Evolutionary conservation across 495 filamentous ascomycete genomes (phyloP).

Genomic region (Letharia columbiana): DNA sequence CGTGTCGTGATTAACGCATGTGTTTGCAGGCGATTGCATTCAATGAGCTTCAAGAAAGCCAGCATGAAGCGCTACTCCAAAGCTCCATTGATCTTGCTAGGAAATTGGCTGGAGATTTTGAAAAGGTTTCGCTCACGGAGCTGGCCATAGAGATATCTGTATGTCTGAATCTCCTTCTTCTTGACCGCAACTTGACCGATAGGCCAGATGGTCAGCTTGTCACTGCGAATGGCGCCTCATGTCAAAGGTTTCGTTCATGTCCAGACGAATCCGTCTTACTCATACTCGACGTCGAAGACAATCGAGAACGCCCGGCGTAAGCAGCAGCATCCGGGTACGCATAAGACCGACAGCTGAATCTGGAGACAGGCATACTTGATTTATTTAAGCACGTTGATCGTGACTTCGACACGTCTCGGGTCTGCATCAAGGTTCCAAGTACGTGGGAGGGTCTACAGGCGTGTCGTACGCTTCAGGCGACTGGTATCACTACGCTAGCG

Average conservation of each 20-base stretch:
- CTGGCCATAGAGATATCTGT: conserved; percentile 3
- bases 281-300: neutral
- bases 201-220: neutral
- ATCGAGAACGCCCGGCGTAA: conserved; percentile 1
- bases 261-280: neutral
- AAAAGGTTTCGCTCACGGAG: neutral
- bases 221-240: neutral
- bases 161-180: neutral
- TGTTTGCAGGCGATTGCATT: neutral
- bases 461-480: neutral
- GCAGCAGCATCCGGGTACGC: too few species aligned
- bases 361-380: neutral
- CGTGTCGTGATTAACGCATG: neutral
- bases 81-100: neutral
- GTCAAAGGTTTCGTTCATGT: conserved; percentile 1
- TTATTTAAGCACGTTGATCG: neutral
- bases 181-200: neutral
- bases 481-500: neutral
- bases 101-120: neutral
- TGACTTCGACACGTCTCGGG: neutral
- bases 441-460: conserved; percentile 9
- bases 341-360: neutral
- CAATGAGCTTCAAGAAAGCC: neutral
- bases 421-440: conserved; percentile 2
- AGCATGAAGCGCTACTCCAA: neutral